Evolutionary conservation across 1,284 basidiomycete species (phyloP).

Genomic region (Leccinum pachyderme): DNA sequence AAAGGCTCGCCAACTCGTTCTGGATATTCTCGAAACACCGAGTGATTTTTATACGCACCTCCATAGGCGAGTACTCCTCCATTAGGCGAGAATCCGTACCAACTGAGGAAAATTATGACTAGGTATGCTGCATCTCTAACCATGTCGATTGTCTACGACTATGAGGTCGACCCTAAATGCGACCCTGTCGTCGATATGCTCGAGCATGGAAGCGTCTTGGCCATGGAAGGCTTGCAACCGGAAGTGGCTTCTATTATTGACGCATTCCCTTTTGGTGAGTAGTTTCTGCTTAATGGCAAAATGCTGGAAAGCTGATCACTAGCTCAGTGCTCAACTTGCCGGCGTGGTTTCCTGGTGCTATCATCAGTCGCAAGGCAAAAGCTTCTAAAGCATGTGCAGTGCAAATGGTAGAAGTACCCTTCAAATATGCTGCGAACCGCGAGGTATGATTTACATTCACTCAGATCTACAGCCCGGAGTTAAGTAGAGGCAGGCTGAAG

Average conservation of each 20-base stretch:
- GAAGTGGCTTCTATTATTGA: constrained; percentile 19
- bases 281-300: not conserved
- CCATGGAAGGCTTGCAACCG: constrained; percentile 15
- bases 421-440: constrained; percentile 17
- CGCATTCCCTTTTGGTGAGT: constrained; percentile 24
- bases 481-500: constrained; percentile 12
- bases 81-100: too few species aligned
- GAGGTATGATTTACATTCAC: constrained; percentile 7
- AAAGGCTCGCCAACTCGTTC: constrained; percentile 20
- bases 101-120: not conserved
- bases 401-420: constrained; percentile 20
- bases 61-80: constrained; percentile 8
- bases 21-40: constrained; percentile 19
- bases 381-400: constrained; percentile 13
- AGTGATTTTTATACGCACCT: constrained; percentile 16
- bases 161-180: constrained; percentile 15
- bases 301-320: not conserved
- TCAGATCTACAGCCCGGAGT: not conserved
- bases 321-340: constrained; percentile 26
- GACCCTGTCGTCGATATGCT: constrained; percentile 25
- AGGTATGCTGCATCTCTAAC: constrained; percentile 24
- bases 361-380: constrained; percentile 14
- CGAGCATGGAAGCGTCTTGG: constrained; percentile 16
- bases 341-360: constrained; percentile 25
- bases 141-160: constrained; percentile 29